These are phyloP conservation scores for Aquanectria penicillioides DNA, from an alignment of 2,329 filamentous ascomycete species.

Conservation along the genomic window DNA sequence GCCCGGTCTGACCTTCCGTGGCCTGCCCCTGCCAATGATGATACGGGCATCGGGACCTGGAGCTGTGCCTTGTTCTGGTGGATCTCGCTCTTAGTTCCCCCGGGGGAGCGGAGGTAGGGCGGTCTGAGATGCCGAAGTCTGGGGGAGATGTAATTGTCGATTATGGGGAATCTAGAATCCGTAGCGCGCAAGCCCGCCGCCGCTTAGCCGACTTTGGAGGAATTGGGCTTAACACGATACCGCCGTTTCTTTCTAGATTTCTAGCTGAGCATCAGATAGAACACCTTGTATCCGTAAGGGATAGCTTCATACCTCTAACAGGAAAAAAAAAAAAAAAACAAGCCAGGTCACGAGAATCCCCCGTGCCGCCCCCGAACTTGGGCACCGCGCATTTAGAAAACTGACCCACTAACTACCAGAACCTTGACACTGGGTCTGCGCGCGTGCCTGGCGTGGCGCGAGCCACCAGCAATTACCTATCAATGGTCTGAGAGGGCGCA, in stretches of 20 bases:
- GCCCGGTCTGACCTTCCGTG: constrained; percentile 1
- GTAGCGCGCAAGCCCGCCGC: background rate
- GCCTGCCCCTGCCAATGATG: constrained; percentile 2
- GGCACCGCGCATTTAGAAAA: background rate
- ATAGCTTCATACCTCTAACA: too few species aligned
- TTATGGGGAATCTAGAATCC: too few species aligned
- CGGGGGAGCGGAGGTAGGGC: constrained; percentile 19
- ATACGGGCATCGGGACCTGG: constrained; percentile 9
- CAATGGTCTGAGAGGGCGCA: background rate
- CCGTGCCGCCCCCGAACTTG: constrained; percentile 5
- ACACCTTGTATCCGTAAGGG: background rate
- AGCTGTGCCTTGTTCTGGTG: constrained; percentile 18
- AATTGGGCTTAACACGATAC: background rate
- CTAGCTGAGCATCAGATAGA: background rate
- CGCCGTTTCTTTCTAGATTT: too few species aligned
- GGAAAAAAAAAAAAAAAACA: background rate
- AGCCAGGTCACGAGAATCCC: constrained; percentile 11
- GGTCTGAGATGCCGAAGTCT: constrained; percentile 21
- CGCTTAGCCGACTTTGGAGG: background rate
- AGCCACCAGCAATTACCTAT: background rate
- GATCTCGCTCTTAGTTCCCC: constrained; percentile 19
- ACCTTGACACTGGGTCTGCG: too few species aligned
- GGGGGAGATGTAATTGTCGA: constrained; percentile 3
- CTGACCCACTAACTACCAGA: constrained; percentile 5
- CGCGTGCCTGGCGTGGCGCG: constrained; percentile 7